These are phyloP conservation scores for Aspergillus uvarum DNA, from an alignment of 2,329 filamentous ascomycete species.

Conservation along the genomic window DNA sequence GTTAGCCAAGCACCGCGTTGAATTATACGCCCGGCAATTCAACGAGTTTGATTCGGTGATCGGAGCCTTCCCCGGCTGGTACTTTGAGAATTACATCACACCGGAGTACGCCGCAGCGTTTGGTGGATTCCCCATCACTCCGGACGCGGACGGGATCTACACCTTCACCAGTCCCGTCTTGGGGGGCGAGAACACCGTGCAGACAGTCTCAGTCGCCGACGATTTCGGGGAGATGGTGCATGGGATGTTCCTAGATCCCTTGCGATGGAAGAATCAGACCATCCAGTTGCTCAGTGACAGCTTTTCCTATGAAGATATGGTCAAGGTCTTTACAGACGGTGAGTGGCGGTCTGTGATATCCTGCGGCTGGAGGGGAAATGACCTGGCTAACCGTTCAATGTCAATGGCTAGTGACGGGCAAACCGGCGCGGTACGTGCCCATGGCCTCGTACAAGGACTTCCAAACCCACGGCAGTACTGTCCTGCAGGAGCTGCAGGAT, in stretches of 20 bases:
- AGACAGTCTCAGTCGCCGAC: conserved; percentile 1
- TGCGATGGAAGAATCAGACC: background rate
- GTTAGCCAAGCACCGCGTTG: background rate
- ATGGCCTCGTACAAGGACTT: background rate
- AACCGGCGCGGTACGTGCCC: background rate
- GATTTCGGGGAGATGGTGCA: conserved; percentile 8
- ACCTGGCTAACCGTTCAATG: background rate
- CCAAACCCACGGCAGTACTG: background rate
- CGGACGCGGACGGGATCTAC: background rate
- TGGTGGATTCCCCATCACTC: conserved; percentile 5
- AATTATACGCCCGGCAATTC: background rate
- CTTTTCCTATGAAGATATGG: background rate
- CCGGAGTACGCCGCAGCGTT: conserved; percentile 2
- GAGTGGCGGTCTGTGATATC: background rate
- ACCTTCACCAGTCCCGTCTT: background rate
- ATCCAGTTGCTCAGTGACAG: background rate
- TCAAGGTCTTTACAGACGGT: background rate
- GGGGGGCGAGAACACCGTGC: background rate
- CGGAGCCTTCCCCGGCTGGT: conserved; percentile 5
- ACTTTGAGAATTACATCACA: conserved; percentile 5
- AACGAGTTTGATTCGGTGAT: conserved; percentile 2
- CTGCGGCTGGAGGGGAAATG: too few species aligned
- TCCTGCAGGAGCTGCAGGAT: conserved; percentile 1
- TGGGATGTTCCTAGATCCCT: background rate
- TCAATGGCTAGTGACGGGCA: background rate